A percentile compares a stretch with the other conserved stretches of the same genome.
Evolutionary conservation across 176 grass and related monocot genomes (phyloP).

Genomic region (Lolium multiflorum): DNA sequence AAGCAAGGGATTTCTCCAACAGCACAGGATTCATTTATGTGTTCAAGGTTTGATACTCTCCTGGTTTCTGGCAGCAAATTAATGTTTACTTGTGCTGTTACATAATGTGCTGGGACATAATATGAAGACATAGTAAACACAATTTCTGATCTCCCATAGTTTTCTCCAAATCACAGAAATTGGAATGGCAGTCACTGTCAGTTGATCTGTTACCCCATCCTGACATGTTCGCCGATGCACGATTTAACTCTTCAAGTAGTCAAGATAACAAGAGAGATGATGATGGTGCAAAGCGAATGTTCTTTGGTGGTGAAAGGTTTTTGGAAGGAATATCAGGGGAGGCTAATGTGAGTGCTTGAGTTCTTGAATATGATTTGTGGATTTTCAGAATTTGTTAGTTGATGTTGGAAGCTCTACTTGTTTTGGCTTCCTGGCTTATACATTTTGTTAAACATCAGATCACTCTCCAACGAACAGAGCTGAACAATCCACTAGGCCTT

Average conservation of each 20-base stretch:
- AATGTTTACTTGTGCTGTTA: constrained; percentile 35
- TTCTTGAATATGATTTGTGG: constrained; percentile 34
- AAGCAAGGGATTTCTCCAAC: constrained; percentile 97
- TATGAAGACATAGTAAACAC: background rate
- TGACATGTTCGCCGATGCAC: constrained; percentile 96
- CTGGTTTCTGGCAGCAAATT: constrained; percentile 41
- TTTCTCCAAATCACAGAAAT: constrained; percentile 75
- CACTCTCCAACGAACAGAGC: constrained; percentile 87
- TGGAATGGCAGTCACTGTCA: constrained; percentile 95
- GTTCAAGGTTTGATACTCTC: constrained; percentile 81
- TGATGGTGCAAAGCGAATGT: constrained; percentile 92
- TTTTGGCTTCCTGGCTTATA: constrained; percentile 38
- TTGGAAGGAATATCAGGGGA: constrained; percentile 99
- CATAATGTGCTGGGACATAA: constrained; percentile 16
- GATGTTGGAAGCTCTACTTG: constrained; percentile 32
- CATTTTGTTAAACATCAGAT: constrained; percentile 67
- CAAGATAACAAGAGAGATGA: constrained; percentile 72
- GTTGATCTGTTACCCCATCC: constrained; percentile 97
- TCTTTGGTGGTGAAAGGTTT: constrained; percentile 97
- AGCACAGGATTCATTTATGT: constrained; percentile 96
- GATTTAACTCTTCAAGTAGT: constrained; percentile 68
- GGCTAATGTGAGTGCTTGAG: constrained; percentile 80
- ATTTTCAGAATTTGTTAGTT: constrained; percentile 34
- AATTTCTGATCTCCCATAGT: constrained; percentile 33
- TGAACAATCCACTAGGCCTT: constrained; percentile 88